Base-by-base conservation (phyloP, 1,284 basidiomycete genomes). In the Xerocomus nothofagi region DNA sequence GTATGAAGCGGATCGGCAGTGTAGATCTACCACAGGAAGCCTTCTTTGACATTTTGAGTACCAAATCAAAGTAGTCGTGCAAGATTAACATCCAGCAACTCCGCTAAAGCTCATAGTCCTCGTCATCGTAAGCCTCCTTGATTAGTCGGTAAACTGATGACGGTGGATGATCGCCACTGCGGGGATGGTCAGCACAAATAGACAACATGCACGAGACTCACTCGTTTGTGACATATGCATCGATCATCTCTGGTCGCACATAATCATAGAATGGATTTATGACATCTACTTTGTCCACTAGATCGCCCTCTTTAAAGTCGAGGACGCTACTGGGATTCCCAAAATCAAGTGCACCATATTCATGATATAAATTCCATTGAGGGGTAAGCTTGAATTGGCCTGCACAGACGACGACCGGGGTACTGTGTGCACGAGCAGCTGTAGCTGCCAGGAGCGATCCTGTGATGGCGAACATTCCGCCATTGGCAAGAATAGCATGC, bases 371-470 rank as follows among this genome's bases (percentile, higher is more conserved):
- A 67, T 93, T 93, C 93, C 96, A 98, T 21, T 91, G 76, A 1
- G 94, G 94, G 8, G 93, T 95, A 57, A 99, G 78, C 67, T 98
- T 98, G 76, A 94, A 98, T 68, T 97, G 93, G 1, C 95, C 96
- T 1, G 93, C 88, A 57, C 92, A 91, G 15, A 98, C 91, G 18
- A 98, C 91, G 27, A 98, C 91, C 0, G 96, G 96, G 12, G 93
- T 96, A 56, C 86, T 84, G 72, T 98, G 93, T 20, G 87, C 86
- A 46, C 86, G 85, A n/a, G 97, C 96, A 21, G 95, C 94, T 31
- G 91, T 84, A 2, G 89, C 89, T 1, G 88, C 88, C 23, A 95
- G 78, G 12, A 94, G 78, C 0, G 91, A 86, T 14, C 96, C 96
- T 0, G 90, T 82, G 39, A 90, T 81, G 2, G 92, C 88, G 62